phyloP scores from a whole-genome alignment of 2,329 filamentous ascomycete genomes.

The Aspergillus sp. region DNA sequence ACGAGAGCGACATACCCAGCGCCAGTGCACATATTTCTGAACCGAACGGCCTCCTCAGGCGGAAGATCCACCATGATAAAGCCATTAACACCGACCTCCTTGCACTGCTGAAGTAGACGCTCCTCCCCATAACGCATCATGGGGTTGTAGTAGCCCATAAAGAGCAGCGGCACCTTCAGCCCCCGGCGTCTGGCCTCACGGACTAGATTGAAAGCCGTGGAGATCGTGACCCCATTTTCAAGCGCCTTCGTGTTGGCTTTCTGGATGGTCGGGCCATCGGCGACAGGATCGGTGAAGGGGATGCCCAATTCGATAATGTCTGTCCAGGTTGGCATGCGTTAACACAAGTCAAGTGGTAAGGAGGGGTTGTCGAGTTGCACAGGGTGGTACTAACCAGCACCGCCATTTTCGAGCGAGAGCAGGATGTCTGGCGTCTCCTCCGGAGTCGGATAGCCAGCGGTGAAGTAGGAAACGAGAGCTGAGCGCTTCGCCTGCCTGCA shows the following conservation, averaged over 20 bases:
- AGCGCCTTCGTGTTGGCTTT: conserved; percentile 87
- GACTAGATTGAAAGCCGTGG: conserved; percentile 71
- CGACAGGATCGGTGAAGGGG: conserved; percentile 96
- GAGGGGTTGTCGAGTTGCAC: conserved; percentile 1
- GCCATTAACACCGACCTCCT: conserved; percentile 77
- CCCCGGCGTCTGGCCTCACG: conserved; percentile 68
- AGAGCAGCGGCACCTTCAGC: conserved; percentile 69
- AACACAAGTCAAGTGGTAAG: conserved; percentile 1
- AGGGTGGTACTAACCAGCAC: conserved; percentile 55
- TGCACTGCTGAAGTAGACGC: conserved; percentile 72
- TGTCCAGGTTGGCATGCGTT: conserved; percentile 25
- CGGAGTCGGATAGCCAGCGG: conserved; percentile 79
- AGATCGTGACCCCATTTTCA: conserved; percentile 76
- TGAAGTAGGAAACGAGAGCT: conserved; percentile 92
- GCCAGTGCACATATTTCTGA: conserved; percentile 26
- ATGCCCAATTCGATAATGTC: conserved; percentile 94
- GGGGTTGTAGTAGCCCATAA: conserved; percentile 99
- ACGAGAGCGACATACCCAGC: conserved; percentile 23
- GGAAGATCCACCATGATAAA: conserved; percentile 95
- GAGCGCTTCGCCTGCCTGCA: conserved; percentile 54
- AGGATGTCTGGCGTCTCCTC: conserved; percentile 75
- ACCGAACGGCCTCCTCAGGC: conserved; percentile 90
- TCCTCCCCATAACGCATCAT: conserved; percentile 91
- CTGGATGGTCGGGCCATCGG: conserved; percentile 94
- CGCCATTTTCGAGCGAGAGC: conserved; percentile 83